phyloP scores from a whole-genome alignment of 202 grass and related monocot genomes.

The Panicum virgatum region DNA sequence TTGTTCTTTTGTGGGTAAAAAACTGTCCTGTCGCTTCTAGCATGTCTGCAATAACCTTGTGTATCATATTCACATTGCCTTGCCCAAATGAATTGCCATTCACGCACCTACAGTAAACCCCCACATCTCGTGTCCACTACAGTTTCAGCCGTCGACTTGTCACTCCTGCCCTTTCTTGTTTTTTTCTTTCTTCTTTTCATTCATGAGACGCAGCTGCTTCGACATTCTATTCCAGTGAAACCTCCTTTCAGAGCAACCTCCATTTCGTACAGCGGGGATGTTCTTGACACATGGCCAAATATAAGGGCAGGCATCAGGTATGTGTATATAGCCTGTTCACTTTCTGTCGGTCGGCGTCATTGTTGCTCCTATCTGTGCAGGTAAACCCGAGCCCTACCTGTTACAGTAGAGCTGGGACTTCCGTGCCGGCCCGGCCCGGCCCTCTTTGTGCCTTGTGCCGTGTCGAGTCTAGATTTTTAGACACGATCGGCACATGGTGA shows the following conservation, averaged over 20 bases:
- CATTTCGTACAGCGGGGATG: not conserved
- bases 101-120: slow-evolving; percentile 3
- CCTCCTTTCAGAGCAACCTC: not conserved
- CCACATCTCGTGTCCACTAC: slow-evolving; percentile 40
- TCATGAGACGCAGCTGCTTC: not conserved
- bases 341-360: not conserved
- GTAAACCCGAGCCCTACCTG: not conserved
- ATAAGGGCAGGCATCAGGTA: not conserved
- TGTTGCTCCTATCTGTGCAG: too few species aligned
- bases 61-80: not conserved
- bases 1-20: not conserved
- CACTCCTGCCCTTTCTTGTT: not conserved
- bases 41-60: not conserved
- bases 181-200: not conserved
- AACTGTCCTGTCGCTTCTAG: not conserved
- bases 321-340: not conserved
- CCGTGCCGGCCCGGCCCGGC: too few species aligned
- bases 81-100: slow-evolving; percentile 35
- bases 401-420: too few species aligned
- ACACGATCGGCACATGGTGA: too few species aligned
- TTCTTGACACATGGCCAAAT: not conserved
- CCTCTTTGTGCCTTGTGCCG: too few species aligned
- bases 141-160: slow-evolving; percentile 31
- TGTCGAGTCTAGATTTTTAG: too few species aligned
- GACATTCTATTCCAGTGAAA: slow-evolving; percentile 28